Conservation (phyloP, 164 flowering plant species). For the Berberis thunbergii region DNA sequence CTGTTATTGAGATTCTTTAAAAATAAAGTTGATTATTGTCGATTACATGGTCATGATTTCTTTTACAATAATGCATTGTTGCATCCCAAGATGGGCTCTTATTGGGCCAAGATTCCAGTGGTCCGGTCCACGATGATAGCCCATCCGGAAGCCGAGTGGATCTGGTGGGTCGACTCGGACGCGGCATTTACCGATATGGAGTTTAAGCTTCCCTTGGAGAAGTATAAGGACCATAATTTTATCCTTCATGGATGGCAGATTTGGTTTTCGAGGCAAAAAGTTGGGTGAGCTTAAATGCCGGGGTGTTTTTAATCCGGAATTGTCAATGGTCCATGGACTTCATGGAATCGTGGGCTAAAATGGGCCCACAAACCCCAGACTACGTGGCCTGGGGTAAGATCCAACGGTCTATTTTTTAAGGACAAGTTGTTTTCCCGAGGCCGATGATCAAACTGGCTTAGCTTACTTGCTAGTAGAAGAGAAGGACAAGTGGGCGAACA, state of each 20-base stretch:
- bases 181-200: slow-evolving; percentile 95
- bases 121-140: slow-evolving; percentile 87
- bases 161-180: slow-evolving; percentile 99
- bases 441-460: slow-evolving; percentile 90
- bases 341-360: slow-evolving; percentile 69
- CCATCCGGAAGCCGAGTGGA: slow-evolving; percentile 98
- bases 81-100: slow-evolving; percentile 58
- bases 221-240: slow-evolving; percentile 51
- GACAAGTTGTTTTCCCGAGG: slow-evolving; percentile 63
- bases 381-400: slow-evolving; percentile 58
- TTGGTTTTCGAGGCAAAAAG: slow-evolving; percentile 44
- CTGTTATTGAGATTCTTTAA: slow-evolving; percentile 40
- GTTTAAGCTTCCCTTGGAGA: slow-evolving; percentile 61
- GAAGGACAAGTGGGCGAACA: slow-evolving; percentile 46
- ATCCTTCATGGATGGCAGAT: slow-evolving; percentile 70
- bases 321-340: slow-evolving; percentile 97
- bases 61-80: slow-evolving; percentile 40
- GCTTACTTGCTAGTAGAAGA: slow-evolving; percentile 46
- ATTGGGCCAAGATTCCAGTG: slow-evolving; percentile 80
- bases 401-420: slow-evolving; percentile 26
- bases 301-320: slow-evolving; percentile 83
- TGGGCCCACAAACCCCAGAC: slow-evolving; percentile 74
- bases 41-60: slow-evolving; percentile 39
- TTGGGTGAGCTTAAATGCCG: slow-evolving; percentile 85
- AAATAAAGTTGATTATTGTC: slow-evolving; percentile 47